Conservation (phyloP, 768 basidiomycete species). For the Hemileccinum rubropunctum region DNA sequence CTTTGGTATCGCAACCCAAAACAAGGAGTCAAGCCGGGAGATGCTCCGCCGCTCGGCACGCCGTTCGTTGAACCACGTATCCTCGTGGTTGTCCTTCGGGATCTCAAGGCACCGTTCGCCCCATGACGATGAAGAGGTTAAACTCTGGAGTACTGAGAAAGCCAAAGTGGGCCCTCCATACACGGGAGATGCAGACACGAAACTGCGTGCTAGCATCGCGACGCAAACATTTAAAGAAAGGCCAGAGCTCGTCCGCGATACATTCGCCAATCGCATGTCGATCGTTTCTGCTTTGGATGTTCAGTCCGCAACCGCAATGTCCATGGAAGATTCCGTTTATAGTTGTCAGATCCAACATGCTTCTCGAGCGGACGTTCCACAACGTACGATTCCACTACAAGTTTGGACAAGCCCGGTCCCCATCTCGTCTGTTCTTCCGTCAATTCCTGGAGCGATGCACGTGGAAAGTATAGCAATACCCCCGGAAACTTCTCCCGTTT, state of each 20-base stretch:
- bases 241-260: constrained; percentile 4
- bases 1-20: constrained; percentile 2
- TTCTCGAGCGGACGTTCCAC: background rate
- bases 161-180: constrained; percentile 16
- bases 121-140: constrained; percentile 26
- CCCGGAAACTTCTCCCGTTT: constrained; percentile 40
- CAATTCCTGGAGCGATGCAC: background rate
- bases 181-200: background rate
- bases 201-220: constrained; percentile 1
- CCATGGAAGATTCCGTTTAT: constrained; percentile 7
- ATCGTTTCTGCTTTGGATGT: constrained; percentile 7
- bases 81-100: constrained; percentile 39
- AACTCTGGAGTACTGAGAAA: constrained; percentile 35
- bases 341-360: constrained; percentile 1
- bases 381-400: background rate
- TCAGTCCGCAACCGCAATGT: constrained; percentile 4
- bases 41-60: constrained; percentile 13
- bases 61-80: constrained; percentile 28
- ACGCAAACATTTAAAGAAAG: constrained; percentile 8
- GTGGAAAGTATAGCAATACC: background rate
- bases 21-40: constrained; percentile 11
- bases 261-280: constrained; percentile 1
- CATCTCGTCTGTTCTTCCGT: background rate
- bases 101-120: constrained; percentile 25
- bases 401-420: background rate